Base-by-base conservation (phyloP, 805 yeast species). In the Candida dendrica region DNA sequence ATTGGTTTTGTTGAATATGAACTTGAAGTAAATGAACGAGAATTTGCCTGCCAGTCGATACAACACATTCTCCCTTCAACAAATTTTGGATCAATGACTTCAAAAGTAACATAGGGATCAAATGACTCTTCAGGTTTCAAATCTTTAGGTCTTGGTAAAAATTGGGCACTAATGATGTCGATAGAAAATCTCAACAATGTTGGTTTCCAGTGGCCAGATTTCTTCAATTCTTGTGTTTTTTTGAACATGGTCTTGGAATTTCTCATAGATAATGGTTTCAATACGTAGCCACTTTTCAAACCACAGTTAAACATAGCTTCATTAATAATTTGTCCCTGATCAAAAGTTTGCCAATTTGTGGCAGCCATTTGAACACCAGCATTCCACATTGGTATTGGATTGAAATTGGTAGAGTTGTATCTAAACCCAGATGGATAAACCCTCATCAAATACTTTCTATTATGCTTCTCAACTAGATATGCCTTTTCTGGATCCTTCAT, bases 301-400 rank as follows among this genome's bases (percentile, higher is more conserved):
- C 76, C 74, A 14, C 72, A 60, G 39, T 76, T 77, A 60, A 91
- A 88, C 74, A 89, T 65, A 3, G 96, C 86, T 47, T 84, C 84
- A 58, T 89, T 90, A 10, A 93, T 54, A 56, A 89, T 96, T 56
- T 90, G 91, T 0, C 97, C 96, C 15, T 79, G 44, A 56, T 93
- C 98, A 57, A 77, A 82, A 0, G 93, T 82, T 61, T 91, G 98
- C 97, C 97, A 91, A 57, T 91, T 93, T 0, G 96, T 81, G 0
- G 98, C 98, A 4, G 86, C 98, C 88, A 93, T 77, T 56, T 93
- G 98, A 10, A 75, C 82, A 1, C 99, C 99, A 37, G 74, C 66
- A 39, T 71, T 70, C 98, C 99, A 93, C 55, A 77, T 88, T 1
- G 61, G 60, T 2, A 86, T 61, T 0, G 98, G 98, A 36, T 74